Conservation (phyloP, 768 basidiomycete species). For the Russula earlei region DNA sequence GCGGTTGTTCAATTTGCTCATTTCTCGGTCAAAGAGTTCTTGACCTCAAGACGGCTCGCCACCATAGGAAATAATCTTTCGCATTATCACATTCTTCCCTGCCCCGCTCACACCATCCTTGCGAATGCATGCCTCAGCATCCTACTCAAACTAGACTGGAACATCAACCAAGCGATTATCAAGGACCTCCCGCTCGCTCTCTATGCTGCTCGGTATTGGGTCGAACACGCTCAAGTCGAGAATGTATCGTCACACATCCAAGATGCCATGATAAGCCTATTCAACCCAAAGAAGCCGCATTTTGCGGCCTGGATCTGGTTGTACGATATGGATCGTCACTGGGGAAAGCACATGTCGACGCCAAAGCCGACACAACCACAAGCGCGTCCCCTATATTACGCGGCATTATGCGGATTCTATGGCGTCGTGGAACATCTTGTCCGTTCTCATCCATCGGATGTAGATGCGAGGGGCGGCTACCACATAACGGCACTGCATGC, state of each 20-base stretch:
- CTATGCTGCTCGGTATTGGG: slow-evolving; percentile 7
- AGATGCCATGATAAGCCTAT: neutral
- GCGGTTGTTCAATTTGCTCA: slow-evolving; percentile 1
- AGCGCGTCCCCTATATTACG: neutral
- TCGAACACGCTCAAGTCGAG: neutral
- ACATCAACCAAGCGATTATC: neutral
- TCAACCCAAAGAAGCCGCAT: neutral
- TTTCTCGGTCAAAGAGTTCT: slow-evolving; percentile 7
- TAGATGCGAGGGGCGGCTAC: neutral
- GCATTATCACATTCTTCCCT: neutral
- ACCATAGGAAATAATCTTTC: neutral
- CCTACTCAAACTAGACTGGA: neutral
- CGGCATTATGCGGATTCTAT: neutral
- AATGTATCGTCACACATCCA: neutral
- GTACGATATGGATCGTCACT: neutral
- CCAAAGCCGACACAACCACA: neutral
- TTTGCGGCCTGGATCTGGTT: slow-evolving; percentile 4
- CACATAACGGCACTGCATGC: neutral
- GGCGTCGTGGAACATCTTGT: neutral
- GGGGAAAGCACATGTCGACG: neutral
- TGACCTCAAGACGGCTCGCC: neutral
- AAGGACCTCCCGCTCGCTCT: neutral
- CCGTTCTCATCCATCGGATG: neutral
- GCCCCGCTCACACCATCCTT: neutral
- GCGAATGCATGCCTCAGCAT: neutral